phyloP scores from a whole-genome alignment of 495 filamentous ascomycete genomes.

The Trichoderma parareesei region DNA sequence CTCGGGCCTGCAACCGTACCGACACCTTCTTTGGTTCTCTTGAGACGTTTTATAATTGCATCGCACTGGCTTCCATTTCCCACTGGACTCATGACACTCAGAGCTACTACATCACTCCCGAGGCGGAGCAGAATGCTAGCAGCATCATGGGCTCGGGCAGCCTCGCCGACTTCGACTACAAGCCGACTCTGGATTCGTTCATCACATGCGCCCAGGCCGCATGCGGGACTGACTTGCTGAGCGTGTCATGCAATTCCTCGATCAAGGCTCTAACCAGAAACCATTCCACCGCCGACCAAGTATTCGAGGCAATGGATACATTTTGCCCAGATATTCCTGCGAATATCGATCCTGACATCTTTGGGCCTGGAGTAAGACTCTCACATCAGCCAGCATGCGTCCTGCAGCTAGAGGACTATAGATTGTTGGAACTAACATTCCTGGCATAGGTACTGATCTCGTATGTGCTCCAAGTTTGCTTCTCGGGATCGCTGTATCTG shows the following conservation, averaged over 20 bases:
- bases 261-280: neutral
- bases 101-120: constrained; percentile 1
- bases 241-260: constrained; percentile 4
- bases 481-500: constrained; percentile 4
- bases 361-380: constrained; percentile 4
- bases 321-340: constrained; percentile 10
- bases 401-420: neutral
- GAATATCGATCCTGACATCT: constrained; percentile 8
- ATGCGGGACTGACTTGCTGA: constrained; percentile 2
- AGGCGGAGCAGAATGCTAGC: constrained; percentile 9
- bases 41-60: constrained; percentile 9
- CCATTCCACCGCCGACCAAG: neutral
- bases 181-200: constrained; percentile 1
- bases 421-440: neutral
- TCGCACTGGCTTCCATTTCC: constrained; percentile 10
- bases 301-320: constrained; percentile 10
- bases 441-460: constrained; percentile 6
- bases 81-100: constrained; percentile 5
- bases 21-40: constrained; percentile 6
- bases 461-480: constrained; percentile 9
- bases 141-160: constrained; percentile 1
- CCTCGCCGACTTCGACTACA: constrained; percentile 6
- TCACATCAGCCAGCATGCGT: neutral
- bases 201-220: constrained; percentile 7
- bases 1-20: constrained; percentile 5